phyloP scores from a whole-genome alignment of 2,329 filamentous ascomycete genomes.

The Tolypocladium amazonense region DNA sequence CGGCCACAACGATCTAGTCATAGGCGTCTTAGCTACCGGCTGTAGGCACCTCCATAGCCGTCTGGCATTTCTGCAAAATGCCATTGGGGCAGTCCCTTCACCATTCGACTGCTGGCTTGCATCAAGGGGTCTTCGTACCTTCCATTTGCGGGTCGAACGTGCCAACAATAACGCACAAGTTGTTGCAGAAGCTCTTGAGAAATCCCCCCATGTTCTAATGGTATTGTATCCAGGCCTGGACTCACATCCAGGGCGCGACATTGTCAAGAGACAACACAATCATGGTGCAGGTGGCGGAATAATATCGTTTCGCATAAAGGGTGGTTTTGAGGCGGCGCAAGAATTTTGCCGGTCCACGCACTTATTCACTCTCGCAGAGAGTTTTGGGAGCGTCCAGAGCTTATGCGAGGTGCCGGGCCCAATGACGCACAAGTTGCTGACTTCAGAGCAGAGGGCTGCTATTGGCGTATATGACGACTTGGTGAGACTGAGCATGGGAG shows the following conservation, averaged over 20 bases:
- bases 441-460: neutral
- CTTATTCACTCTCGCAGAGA: neutral
- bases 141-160: neutral
- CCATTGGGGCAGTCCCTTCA: neutral
- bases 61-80: neutral
- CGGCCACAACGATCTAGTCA: neutral
- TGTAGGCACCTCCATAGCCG: neutral
- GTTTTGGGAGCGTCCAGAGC: neutral
- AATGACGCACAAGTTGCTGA: neutral
- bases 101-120: neutral
- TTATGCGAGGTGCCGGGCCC: neutral
- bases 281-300: neutral
- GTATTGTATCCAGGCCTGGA: neutral
- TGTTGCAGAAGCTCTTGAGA: neutral
- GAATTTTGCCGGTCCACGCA: neutral
- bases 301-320: neutral
- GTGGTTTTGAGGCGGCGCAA: neutral
- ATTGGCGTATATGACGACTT: neutral
- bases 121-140: neutral
- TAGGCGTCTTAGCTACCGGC: neutral
- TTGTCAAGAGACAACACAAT: neutral
- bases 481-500: neutral
- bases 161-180: neutral
- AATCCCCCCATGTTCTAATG: neutral
- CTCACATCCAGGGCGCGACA: neutral